Conservation (phyloP, 768 basidiomycete genomes). For the Leccinum imitatum region DNA sequence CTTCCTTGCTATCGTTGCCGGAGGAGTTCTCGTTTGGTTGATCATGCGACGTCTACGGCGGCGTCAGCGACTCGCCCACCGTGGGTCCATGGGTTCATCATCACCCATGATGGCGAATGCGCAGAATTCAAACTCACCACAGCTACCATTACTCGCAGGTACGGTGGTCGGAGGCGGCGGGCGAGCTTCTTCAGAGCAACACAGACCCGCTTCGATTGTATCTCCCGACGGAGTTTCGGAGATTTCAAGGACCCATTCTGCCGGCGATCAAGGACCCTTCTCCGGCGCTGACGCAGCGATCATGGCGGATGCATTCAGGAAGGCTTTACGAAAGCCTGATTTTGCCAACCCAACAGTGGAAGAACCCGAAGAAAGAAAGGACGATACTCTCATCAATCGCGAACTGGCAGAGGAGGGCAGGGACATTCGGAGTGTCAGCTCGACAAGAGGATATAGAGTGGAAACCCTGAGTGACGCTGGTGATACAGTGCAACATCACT, state of each 20-base stretch:
- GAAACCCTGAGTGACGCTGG: constrained; percentile 63
- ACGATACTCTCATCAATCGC: constrained; percentile 50
- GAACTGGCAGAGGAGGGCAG: constrained; percentile 89
- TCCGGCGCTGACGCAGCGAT: constrained; percentile 86
- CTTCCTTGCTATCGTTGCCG: constrained; percentile 74
- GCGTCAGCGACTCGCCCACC: constrained; percentile 49
- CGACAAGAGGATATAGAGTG: constrained; percentile 75
- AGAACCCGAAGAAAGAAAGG: constrained; percentile 49
- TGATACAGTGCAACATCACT: constrained; percentile 48
- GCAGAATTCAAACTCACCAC: constrained; percentile 40
- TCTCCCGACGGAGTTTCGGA: constrained; percentile 76
- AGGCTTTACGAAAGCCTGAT: constrained; percentile 85
- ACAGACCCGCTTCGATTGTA: constrained; percentile 40
- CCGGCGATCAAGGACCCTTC: constrained; percentile 68
- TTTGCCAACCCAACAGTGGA: constrained; percentile 71
- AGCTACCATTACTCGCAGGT: constrained; percentile 48
- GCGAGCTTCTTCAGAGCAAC: constrained; percentile 33
- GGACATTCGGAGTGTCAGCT: constrained; percentile 81
- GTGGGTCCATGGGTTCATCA: constrained; percentile 75
- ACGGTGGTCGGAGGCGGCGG: constrained; percentile 33
- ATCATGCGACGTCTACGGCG: constrained; percentile 67
- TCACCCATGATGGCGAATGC: constrained; percentile 81
- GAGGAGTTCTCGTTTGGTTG: constrained; percentile 68
- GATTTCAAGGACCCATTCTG: constrained; percentile 58
- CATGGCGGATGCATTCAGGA: constrained; percentile 90